Base-by-base conservation (phyloP, 2,329 filamentous ascomycete species). In the Neonectria ditissima region DNA sequence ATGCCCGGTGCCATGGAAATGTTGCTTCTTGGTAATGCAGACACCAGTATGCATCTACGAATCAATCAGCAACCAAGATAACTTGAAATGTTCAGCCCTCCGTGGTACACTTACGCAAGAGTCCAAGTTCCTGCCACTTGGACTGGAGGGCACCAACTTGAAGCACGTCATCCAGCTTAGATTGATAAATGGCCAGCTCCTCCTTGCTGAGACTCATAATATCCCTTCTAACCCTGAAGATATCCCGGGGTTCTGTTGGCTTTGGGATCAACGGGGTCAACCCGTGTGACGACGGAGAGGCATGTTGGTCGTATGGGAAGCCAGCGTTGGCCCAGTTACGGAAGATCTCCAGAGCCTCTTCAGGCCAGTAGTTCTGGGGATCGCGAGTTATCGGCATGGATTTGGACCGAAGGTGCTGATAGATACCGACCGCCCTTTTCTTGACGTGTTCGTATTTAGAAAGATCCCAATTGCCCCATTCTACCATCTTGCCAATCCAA, bases 1-100 rank as follows among this genome's bases (percentile, higher is more conserved):
- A 56, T 16, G 56, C 56, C 20, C 61, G 50, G 14, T 64, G 61
- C 61, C 61, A 64, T 2, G 60, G 20, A 30, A 64, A 64, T 1
- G 61, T 60, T 9, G 56, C 61, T 37, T 60, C 61, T 28, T 64
- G 56, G 16, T 64, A 64, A 24, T 64, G 61, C 13, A 64, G 39
- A 22, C 61, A 64, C 61, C 56, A 64, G 28, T 64, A 43, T 16
- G 61, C 56, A 20, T 64, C 59, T 62, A 10, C 2, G 7, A 3
- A 13, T 16, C 6, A 5, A 28, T 44, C 5, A 13, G n/a, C 4
- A 18, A n/a, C 14, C 32, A 11, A n/a, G 16, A 24, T 11, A n/a
- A 30, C 3, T 9, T 34, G 16, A 5, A 34, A 34, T 34, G 2
- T 34, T 5, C 2, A 7, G 9, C 10, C 5, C 10, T 13, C 24